Percentiles rank a stretch among this genome's conserved stretches.
Evolutionary conservation across 1,284 basidiomycete species (phyloP).

Genomic region (Ustilago trichophora): DNA sequence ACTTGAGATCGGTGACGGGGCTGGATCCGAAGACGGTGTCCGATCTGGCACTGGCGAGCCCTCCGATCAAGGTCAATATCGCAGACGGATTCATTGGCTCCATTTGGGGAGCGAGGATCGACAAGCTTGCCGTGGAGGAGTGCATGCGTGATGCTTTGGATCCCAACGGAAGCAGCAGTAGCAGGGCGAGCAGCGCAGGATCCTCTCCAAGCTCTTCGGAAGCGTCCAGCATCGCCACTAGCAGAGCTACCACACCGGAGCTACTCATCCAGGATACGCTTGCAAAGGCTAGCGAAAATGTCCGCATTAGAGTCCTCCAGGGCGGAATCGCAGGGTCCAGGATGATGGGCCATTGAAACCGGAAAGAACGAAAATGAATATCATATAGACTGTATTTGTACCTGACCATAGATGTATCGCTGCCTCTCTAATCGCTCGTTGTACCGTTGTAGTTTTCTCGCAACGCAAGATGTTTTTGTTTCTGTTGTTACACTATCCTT

Average conservation of each 20-base stretch:
- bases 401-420: background rate
- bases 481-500: background rate
- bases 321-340: slow-evolving; percentile 26
- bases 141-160: slow-evolving; percentile 20
- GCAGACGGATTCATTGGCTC: slow-evolving; percentile 36
- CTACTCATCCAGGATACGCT: slow-evolving; percentile 17
- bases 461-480: background rate
- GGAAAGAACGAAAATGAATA: background rate
- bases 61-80: slow-evolving; percentile 24
- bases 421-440: background rate
- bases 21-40: slow-evolving; percentile 15
- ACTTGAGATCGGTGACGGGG: slow-evolving; percentile 15
- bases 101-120: slow-evolving; percentile 34
- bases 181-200: background rate
- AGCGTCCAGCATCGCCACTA: slow-evolving; percentile 11
- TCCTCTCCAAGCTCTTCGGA: slow-evolving; percentile 3
- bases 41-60: slow-evolving; percentile 9
- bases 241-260: slow-evolving; percentile 16
- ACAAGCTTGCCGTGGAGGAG: slow-evolving; percentile 9
- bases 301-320: slow-evolving; percentile 14
- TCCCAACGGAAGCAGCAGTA: background rate
- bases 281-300: slow-evolving; percentile 12
- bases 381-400: slow-evolving; percentile 10
- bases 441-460: background rate
- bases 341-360: slow-evolving; percentile 2